These are phyloP conservation scores for Podosphaera leucotricha DNA, from an alignment of 2,329 filamentous ascomycete species.

Conservation along the genomic window DNA sequence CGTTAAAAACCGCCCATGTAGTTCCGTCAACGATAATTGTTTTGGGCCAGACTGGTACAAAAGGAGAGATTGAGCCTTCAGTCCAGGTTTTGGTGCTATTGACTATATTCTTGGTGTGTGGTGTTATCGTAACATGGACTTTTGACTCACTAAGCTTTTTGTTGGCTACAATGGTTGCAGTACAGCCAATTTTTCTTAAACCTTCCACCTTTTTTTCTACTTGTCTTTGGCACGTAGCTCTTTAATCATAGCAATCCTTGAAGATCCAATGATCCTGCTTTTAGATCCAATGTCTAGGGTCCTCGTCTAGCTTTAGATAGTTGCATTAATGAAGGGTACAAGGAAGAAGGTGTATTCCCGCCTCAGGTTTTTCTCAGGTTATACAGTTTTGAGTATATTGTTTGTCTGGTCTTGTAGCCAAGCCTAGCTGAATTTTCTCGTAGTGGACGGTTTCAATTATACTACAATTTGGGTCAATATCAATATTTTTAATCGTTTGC, in stretches of 20 bases:
- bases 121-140: background rate
- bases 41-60: background rate
- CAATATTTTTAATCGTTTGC: background rate
- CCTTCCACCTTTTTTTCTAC: background rate
- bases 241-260: too few relatives aligned
- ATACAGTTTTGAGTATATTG: background rate
- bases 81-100: too few relatives aligned
- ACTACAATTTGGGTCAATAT: background rate
- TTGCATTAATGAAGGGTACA: background rate
- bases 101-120: background rate
- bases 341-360: too few relatives aligned
- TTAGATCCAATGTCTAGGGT: too few relatives aligned
- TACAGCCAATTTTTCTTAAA: background rate
- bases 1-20: background rate
- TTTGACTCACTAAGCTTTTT: background rate
- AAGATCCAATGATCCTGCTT: too few relatives aligned
- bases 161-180: background rate
- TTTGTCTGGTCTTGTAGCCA: background rate
- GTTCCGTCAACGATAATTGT: background rate
- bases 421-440: background rate
- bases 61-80: background rate
- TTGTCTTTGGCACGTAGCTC: too few relatives aligned
- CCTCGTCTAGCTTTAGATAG: too few relatives aligned
- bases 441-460: background rate
- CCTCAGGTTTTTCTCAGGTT: too few relatives aligned